Percentiles rank a stretch among this genome's conserved stretches.
Conservation (phyloP, 2,329 filamentous ascomycete species). For the Trichoderma sp. region DNA sequence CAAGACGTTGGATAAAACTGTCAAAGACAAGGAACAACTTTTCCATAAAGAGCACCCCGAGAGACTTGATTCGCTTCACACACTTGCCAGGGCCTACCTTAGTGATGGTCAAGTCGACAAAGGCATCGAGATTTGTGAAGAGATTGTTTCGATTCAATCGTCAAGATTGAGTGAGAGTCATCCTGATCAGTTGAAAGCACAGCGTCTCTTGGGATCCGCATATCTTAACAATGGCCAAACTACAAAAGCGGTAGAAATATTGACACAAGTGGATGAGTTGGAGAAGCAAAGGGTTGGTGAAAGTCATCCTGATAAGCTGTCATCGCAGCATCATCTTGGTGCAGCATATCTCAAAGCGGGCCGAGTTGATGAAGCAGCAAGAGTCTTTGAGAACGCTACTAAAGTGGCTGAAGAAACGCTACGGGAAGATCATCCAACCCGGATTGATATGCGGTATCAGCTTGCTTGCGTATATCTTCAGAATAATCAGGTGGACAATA, state of each 20-base stretch:
- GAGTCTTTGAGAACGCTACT: neutral
- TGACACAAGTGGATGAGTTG: neutral
- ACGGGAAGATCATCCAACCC: neutral
- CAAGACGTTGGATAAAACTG: neutral
- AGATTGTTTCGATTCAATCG: slow-evolving; percentile 3
- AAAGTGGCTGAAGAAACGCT: neutral
- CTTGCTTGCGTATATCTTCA: neutral
- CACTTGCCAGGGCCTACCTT: slow-evolving; percentile 11
- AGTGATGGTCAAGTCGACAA: slow-evolving; percentile 10
- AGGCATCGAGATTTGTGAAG: neutral
- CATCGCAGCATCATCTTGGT: slow-evolving; percentile 14
- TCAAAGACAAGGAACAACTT: slow-evolving; percentile 3
- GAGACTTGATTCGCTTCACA: slow-evolving; percentile 11
- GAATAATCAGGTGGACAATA: slow-evolving; percentile 1
- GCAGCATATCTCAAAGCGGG: slow-evolving; percentile 8
- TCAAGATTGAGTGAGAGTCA: neutral
- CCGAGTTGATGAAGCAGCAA: neutral
- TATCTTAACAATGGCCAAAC: slow-evolving; percentile 4
- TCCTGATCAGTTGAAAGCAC: slow-evolving; percentile 4
- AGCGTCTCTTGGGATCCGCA: neutral
- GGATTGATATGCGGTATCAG: neutral
- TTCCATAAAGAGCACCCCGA: slow-evolving; percentile 2
- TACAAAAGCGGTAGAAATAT: neutral
- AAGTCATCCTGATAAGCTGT: neutral
- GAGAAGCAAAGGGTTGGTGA: neutral